phyloP scores from a whole-genome alignment of 371 early-diverging fungal species.

The Lichtheimia corymbifera region DNA sequence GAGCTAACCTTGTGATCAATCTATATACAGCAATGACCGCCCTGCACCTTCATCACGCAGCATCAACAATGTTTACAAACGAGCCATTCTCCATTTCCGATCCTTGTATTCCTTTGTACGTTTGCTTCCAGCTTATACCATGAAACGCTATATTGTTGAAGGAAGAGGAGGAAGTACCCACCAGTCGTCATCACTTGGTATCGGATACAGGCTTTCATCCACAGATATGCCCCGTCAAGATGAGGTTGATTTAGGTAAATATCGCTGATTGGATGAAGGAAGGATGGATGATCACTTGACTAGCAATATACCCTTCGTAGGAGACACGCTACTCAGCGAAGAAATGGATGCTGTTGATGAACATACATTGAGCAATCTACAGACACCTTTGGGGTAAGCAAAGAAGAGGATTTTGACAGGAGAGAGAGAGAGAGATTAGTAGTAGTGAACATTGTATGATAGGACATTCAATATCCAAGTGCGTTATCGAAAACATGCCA shows the following conservation, averaged over 20 bases:
- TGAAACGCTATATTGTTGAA: constrained; percentile 56
- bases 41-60: no score
- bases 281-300: no score
- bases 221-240: constrained; percentile 36
- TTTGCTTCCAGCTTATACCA: constrained; percentile 72
- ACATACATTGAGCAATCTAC: no score
- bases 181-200: constrained; percentile 37
- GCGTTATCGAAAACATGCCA: constrained; percentile 78
- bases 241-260: constrained; percentile 58
- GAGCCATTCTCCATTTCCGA: constrained; percentile 85
- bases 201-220: constrained; percentile 72
- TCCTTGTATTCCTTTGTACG: constrained; percentile 77
- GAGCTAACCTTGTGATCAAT: no score
- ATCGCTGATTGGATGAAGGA: no score
- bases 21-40: no score
- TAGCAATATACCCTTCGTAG: no score
- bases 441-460: not conserved
- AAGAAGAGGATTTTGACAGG: not conserved
- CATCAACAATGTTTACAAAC: constrained; percentile 86
- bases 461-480: constrained; percentile 77
- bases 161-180: constrained; percentile 34
- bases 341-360: no score
- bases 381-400: constrained; percentile 67
- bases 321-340: no score
- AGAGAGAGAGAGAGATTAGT: no score